Percentiles rank a stretch among this genome's conserved stretches.
Conservation (phyloP, 345 rosid genomes). For the Brassica cretica region DNA sequence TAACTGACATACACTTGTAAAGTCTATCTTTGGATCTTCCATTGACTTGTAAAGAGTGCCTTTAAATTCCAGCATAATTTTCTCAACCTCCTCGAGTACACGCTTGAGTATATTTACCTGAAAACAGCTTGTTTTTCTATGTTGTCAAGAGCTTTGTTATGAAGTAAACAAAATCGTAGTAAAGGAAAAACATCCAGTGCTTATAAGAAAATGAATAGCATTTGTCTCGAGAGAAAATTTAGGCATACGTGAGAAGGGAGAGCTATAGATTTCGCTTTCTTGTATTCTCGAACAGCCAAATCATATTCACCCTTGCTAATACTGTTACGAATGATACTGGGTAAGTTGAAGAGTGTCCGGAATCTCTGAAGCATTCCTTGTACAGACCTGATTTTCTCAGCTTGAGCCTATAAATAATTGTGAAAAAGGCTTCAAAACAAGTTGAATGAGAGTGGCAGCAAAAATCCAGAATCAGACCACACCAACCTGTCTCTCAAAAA, state of each 20-base stretch:
- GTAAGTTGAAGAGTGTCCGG: constrained; percentile 89
- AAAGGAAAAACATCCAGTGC: not conserved
- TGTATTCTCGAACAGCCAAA: constrained; percentile 95
- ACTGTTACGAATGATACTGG: constrained; percentile 89
- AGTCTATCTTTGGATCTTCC: constrained; percentile 96
- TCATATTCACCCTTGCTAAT: constrained; percentile 97
- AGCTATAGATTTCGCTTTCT: constrained; percentile 95
- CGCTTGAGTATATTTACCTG: constrained; percentile 96
- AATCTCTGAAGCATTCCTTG: constrained; percentile 99
- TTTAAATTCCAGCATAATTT: constrained; percentile 94
- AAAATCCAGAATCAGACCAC: not conserved
- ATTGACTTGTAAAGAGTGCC: constrained; percentile 86
- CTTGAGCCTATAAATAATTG: constrained; percentile 65
- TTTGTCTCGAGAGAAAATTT: constrained; percentile 27
- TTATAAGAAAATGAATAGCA: constrained; percentile 3
- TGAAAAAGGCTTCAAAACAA: constrained; percentile 22
- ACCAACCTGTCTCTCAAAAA: constrained; percentile 97
- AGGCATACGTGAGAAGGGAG: constrained; percentile 89
- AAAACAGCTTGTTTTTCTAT: constrained; percentile 34
- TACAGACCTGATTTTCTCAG: constrained; percentile 97
- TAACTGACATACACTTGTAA: constrained; percentile 64
- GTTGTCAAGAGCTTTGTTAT: constrained; percentile 20
- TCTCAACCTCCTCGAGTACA: constrained; percentile 98
- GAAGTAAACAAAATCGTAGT: not conserved
- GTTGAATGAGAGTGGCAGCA: constrained; percentile 24